Percentiles rank a stretch among this genome's conserved stretches.
Evolutionary conservation across 2,329 filamentous ascomycete species (phyloP).

Genomic region (Ramichloridium luteum): DNA sequence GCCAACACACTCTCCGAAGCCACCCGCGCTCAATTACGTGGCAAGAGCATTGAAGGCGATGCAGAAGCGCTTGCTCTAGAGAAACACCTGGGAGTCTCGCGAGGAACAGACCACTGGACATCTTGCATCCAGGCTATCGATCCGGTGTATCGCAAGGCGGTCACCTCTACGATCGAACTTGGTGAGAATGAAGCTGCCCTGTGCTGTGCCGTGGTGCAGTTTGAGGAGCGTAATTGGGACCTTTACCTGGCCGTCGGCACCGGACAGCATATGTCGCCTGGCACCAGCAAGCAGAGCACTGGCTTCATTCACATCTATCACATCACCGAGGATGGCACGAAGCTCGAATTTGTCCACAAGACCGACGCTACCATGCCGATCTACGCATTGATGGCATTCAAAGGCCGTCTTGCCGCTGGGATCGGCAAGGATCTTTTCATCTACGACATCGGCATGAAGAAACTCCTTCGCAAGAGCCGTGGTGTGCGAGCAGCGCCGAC

Average conservation of each 20-base stretch:
- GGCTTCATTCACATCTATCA: constrained; percentile 90
- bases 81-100: constrained; percentile 79
- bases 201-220: constrained; percentile 71
- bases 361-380: constrained; percentile 85
- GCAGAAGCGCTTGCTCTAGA: constrained; percentile 14
- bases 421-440: constrained; percentile 71
- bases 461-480: constrained; percentile 73
- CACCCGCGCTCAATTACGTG: constrained; percentile 39
- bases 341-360: constrained; percentile 91
- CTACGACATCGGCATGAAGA: constrained; percentile 87
- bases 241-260: constrained; percentile 89
- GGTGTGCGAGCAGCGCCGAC: constrained; percentile 20
- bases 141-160: constrained; percentile 40
- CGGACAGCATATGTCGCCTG: constrained; percentile 61
- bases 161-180: constrained; percentile 68
- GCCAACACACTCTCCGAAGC: constrained; percentile 78
- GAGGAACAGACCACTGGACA: constrained; percentile 76
- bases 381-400: constrained; percentile 81
- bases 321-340: constrained; percentile 73
- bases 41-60: constrained; percentile 11
- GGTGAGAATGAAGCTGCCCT: constrained; percentile 86
- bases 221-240: constrained; percentile 79
- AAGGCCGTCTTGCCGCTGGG: constrained; percentile 78
- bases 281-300: constrained; percentile 12
- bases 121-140: constrained; percentile 92